Base-by-base conservation (phyloP, 345 rosid genomes). In the Euphorbia lathyris region DNA sequence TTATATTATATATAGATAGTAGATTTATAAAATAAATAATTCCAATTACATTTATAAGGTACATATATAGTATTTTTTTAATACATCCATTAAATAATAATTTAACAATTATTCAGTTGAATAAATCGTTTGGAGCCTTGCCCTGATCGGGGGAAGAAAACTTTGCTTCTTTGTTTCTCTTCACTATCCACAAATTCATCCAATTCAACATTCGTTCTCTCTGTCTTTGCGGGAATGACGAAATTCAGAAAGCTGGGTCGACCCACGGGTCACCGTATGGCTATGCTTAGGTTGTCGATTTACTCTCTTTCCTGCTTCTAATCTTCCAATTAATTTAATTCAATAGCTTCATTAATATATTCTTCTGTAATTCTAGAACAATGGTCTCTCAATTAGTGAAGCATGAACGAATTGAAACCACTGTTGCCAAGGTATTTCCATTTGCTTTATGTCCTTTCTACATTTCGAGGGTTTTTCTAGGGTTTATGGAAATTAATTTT, bases 311-410 rank as follows among this genome's bases (percentile, higher is more conserved):
- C 55, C 1, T n/a, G 43, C 22, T 38, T 30, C 17, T 30, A 38
- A 3, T 48, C 23, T 14, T 59, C 63, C 10, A 26, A 12, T 17
- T 11, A 3, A 19, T 25, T 48, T 19, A 3, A 0, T 36, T 19
- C 1, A 36, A n/a, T 25, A 25, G 5, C 48, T 5, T 3, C 13
- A 43, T 16, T 19, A 2, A 69, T 47, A 26, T 16, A 1, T 47
- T 12, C 27, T 43, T 52, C 27, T 59, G 1, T 67, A 5, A 52
- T 64, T 30, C 23, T 82, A 91, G 98, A 78, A 91, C 96, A 43
- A 81, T 94, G 96, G 98, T 90, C 29, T 94, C 98, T n/a, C 97
- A 91, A 70, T 43, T 94, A 86, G 91, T 91, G 74, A 91, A 91
- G 82, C 98, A 91, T 72, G 97, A 94, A 79, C 84, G 97, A 4